Conservation (phyloP, 257 asterid genomes). For the Solanum lignicaule region DNA sequence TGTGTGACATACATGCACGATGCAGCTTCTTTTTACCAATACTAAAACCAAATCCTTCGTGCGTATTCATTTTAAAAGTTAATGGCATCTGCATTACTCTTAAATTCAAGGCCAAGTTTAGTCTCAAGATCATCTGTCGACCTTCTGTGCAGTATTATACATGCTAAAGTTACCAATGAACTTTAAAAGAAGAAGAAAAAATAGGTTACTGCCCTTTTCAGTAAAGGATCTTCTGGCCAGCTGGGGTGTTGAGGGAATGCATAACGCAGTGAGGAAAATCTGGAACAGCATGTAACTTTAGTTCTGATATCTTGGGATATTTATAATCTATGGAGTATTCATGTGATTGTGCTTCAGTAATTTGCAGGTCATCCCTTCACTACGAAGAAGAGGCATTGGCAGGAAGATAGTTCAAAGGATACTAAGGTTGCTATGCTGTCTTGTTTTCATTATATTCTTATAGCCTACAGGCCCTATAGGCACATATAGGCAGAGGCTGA, state of each 20-base stretch:
- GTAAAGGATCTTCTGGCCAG: not conserved
- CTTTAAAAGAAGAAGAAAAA: not conserved
- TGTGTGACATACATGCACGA: not conserved
- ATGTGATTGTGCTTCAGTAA: constrained; percentile 14
- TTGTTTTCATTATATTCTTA: not conserved
- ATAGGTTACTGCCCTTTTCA: not conserved
- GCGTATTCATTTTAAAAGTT: not conserved
- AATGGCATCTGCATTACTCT: not conserved
- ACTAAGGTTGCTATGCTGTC: constrained; percentile 34
- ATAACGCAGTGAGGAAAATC: not conserved
- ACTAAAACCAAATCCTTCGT: not conserved
- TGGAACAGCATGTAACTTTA: not conserved
- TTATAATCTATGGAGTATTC: not conserved
- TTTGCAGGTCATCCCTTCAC: constrained; percentile 69
- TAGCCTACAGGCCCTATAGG: not conserved
- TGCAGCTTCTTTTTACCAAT: not conserved
- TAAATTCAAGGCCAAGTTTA: too few relatives aligned
- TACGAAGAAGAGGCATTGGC: constrained; percentile 64
- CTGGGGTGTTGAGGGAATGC: not conserved
- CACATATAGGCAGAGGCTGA: not conserved
- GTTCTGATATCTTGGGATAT: not conserved
- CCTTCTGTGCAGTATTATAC: not conserved
- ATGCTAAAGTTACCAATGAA: not conserved
- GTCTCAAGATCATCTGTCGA: too few relatives aligned
- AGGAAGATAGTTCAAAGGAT: constrained; percentile 57